Evolutionary conservation across 2,329 filamentous ascomycete species (phyloP).

Genomic region (Helminthosporium solani): DNA sequence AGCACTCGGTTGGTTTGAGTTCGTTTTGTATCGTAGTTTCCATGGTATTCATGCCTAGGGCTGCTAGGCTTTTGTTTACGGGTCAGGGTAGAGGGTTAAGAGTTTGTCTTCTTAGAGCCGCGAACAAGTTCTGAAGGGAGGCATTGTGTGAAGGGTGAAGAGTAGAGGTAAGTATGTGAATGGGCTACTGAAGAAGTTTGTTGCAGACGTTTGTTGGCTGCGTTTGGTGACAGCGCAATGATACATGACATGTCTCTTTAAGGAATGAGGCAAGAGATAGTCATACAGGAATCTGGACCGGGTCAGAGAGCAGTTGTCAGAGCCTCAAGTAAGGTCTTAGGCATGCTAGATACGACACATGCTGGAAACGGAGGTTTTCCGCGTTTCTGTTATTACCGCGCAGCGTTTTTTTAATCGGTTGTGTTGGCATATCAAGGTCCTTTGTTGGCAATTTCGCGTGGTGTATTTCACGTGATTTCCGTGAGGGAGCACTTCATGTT

Average conservation of each 20-base stretch:
- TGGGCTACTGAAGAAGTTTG: neutral
- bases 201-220: neutral
- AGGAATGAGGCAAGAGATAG: no score
- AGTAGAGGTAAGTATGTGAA: neutral
- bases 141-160: neutral
- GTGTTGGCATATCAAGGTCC: no score
- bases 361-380: no score
- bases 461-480: no score
- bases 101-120: neutral
- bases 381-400: no score
- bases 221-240: neutral
- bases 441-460: no score
- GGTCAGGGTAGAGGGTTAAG: neutral
- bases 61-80: neutral
- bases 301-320: no score
- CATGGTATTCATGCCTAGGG: conserved; percentile 13
- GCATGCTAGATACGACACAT: no score
- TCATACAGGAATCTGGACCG: no score
- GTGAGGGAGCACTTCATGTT: neutral
- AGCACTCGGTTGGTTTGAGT: conserved; percentile 27
- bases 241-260: no score
- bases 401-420: no score
- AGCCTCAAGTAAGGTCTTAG: no score
- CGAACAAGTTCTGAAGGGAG: neutral
- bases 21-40: conserved; percentile 27